Conservation (phyloP, 106 monocot genomes). For the Allium cepa region DNA sequence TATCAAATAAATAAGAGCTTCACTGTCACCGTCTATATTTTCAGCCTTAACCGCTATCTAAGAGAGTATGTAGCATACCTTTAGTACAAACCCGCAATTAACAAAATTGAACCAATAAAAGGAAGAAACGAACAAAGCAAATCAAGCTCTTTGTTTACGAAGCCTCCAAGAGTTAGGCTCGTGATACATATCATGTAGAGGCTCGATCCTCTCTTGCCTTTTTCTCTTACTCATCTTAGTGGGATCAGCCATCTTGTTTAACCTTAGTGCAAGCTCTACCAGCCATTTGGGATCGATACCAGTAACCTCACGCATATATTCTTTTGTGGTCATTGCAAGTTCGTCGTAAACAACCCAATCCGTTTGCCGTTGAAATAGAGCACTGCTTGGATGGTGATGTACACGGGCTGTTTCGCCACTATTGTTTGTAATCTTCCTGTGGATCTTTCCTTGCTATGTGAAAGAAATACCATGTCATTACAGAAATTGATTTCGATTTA, state of each 20-base stretch:
- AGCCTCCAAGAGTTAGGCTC: slow-evolving; percentile 87
- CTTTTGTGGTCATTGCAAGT: slow-evolving; percentile 92
- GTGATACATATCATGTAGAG: slow-evolving; percentile 84
- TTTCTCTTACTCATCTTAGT: slow-evolving; percentile 97
- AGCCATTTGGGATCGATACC: slow-evolving; percentile 95
- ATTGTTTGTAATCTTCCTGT: slow-evolving; percentile 86
- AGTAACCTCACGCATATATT: slow-evolving; percentile 95
- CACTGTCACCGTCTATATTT: too few relatives aligned
- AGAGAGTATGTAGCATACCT: not conserved
- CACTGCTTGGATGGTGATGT: slow-evolving; percentile 88
- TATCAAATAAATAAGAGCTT: too few relatives aligned
- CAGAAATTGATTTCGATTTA: slow-evolving; percentile 8
- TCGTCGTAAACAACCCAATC: slow-evolving; percentile 96
- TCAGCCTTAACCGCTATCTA: not conserved
- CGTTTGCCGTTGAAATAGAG: slow-evolving; percentile 86
- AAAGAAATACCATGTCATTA: slow-evolving; percentile 81
- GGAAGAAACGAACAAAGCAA: too few relatives aligned
- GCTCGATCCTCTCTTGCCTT: slow-evolving; percentile 81
- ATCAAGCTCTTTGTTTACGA: slow-evolving; percentile 84
- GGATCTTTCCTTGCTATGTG: slow-evolving; percentile 82
- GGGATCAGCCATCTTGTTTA: slow-evolving; percentile 74
- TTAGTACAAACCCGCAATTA: too few relatives aligned
- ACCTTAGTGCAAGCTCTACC: slow-evolving; percentile 83
- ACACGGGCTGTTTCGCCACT: slow-evolving; percentile 90
- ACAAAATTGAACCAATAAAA: too few relatives aligned